Conservation (phyloP, 2,329 filamentous ascomycete genomes). For the Aspergillus calidoustus region DNA sequence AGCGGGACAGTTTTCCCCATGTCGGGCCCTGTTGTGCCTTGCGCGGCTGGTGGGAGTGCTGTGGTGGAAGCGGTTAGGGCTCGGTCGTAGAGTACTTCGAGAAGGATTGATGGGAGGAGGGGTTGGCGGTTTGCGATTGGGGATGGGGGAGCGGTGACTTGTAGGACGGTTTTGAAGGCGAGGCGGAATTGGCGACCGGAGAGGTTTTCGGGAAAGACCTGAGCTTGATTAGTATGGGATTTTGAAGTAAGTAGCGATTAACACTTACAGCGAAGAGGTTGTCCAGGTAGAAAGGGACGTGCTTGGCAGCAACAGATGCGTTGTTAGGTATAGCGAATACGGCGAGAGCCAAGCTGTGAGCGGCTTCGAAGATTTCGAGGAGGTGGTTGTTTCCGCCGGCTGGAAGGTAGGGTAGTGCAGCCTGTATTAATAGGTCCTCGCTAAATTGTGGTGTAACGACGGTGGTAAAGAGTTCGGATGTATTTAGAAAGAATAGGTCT, state of each 20-base stretch:
- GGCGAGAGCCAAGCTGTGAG: slow-evolving; percentile 80
- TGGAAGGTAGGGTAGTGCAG: slow-evolving; percentile 74
- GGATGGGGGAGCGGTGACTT: slow-evolving; percentile 79
- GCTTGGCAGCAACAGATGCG: slow-evolving; percentile 68
- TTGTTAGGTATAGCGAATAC: slow-evolving; percentile 81
- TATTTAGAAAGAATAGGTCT: slow-evolving; percentile 88
- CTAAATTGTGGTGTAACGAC: slow-evolving; percentile 68
- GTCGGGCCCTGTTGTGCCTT: slow-evolving; percentile 38
- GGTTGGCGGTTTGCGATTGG: slow-evolving; percentile 74
- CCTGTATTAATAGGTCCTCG: slow-evolving; percentile 73
- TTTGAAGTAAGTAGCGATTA: background rate
- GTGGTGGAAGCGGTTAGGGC: slow-evolving; percentile 60
- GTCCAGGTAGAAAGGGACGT: slow-evolving; percentile 83
- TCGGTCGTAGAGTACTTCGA: slow-evolving; percentile 76
- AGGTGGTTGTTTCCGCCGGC: slow-evolving; percentile 62
- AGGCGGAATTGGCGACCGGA: slow-evolving; percentile 85
- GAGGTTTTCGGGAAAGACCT: slow-evolving; percentile 76
- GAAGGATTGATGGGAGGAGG: slow-evolving; percentile 75
- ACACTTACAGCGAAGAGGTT: slow-evolving; percentile 67
- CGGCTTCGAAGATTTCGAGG: slow-evolving; percentile 80
- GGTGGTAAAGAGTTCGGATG: slow-evolving; percentile 80
- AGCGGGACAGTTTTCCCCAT: slow-evolving; percentile 37
- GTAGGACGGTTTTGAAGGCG: slow-evolving; percentile 83
- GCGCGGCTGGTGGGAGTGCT: slow-evolving; percentile 49
- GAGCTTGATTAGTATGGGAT: background rate